Evolutionary conservation across 2,329 filamentous ascomycete species (phyloP), one percentile per base, ranked within the genome.

Genomic region (Ceratocystis colombiana): DNA sequence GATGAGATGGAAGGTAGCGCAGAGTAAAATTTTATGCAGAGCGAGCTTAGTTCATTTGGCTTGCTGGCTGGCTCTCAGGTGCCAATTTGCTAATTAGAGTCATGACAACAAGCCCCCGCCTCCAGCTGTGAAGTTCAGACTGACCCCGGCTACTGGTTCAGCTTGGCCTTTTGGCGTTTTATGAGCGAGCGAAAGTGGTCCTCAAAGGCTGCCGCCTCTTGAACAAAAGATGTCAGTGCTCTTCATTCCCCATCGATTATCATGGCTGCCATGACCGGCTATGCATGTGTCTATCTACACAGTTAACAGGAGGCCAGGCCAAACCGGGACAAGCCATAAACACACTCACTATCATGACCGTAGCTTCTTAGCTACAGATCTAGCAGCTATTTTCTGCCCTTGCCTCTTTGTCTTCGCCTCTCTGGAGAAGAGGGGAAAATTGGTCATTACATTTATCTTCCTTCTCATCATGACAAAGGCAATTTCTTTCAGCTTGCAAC

Each of bases 91-190:
- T 53, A 53, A 53, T 53, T 53, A 53, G 48, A 53, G 48, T 25
- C 48, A 53, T 53, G 48, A 53, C 48, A 53, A 53, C 48, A 53
- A 53, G 48, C 28, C 17, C 55, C 30, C 8, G 10, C 5, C 50
- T 30, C 55, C 30, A 33, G 55, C 30, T 30, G 33, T 37, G 22
- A 57, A 41, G 33, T 33, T 8, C 28, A 20, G 10, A 59, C 30
- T 8, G 55, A 59, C 55, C 55, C 55, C 12, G 15, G 55, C 55
- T 20, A 59, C 17, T 59, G 28, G 28, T 20, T n/a, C 55, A 37
- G 55, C 55, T 59, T 59, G 55, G 55, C 55, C 55, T 59, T 59
- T 59, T 59, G 12, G 55, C 28, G 15, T 37, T 59, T 59, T 59
- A n/a, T 17, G 17, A 37, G 55, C 53, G 5, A 30, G 53, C 55